A percentile compares a stretch with the other conserved stretches of the same genome.
Evolutionary conservation across 73 alveolate species (phyloP).

Genomic region (Paramecium pentaurelia): DNA sequence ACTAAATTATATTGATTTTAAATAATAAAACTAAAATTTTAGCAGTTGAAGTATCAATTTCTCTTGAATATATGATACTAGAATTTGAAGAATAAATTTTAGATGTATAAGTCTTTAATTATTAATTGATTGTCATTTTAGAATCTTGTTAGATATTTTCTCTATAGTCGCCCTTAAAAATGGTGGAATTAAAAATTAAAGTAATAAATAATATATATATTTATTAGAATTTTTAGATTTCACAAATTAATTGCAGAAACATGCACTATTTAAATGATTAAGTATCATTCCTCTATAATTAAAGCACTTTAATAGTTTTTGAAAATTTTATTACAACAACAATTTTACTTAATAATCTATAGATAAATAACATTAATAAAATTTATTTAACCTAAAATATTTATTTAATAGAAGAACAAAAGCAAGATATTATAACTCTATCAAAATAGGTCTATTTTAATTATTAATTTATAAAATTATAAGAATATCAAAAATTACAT

Average conservation of each 20-base stretch:
- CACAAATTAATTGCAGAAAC: not conserved
- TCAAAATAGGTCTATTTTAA: not conserved
- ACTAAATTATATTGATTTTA: too few relatives aligned
- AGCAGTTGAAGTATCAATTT: not conserved
- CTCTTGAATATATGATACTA: not conserved
- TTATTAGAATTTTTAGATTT: not conserved
- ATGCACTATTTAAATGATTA: not conserved
- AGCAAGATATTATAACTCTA: not conserved
- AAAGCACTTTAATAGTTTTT: not conserved
- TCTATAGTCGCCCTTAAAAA: not conserved
- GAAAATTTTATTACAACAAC: not conserved
- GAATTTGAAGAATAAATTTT: not conserved
- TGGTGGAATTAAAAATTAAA: too few relatives aligned
- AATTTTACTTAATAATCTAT: not conserved
- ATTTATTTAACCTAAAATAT: not conserved
- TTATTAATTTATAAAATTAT: too few relatives aligned
- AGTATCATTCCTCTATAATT: not conserved
- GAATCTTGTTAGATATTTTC: not conserved
- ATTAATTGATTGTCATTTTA: too few relatives aligned
- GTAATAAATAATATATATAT: not conserved
- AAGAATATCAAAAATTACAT: not conserved
- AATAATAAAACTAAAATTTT: not conserved
- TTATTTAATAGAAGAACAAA: not conserved
- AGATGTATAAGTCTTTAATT: not conserved
- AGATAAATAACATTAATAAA: too few relatives aligned